Percentiles rank a stretch among this genome's conserved stretches.
Evolutionary conservation across 2,329 filamentous ascomycete genomes (phyloP).

Genomic region (Trichoderma sp.): DNA sequence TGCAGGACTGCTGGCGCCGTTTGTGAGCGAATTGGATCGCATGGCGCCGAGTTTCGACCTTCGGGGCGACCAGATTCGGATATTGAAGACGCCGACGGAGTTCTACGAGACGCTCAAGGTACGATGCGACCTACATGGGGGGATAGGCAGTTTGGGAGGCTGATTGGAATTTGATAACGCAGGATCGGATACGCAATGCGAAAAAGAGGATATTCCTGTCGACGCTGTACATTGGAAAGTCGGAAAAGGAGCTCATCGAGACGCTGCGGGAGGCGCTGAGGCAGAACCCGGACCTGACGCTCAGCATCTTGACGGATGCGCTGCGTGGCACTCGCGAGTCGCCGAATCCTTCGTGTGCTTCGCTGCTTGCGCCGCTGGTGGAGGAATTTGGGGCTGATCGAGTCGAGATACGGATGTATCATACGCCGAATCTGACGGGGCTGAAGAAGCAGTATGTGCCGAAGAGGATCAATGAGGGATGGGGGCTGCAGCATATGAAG

Average conservation of each 20-base stretch:
- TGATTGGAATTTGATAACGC: constrained; percentile 13
- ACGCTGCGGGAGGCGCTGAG: constrained; percentile 75
- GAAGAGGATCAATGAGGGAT: constrained; percentile 92
- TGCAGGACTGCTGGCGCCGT: constrained; percentile 51
- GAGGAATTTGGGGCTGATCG: constrained; percentile 79
- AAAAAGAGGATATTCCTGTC: constrained; percentile 83
- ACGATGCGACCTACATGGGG: neutral
- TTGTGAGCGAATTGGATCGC: constrained; percentile 75
- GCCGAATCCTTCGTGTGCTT: constrained; percentile 82
- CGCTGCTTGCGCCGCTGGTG: constrained; percentile 80
- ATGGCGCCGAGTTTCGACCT: constrained; percentile 91
- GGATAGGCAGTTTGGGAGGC: neutral
- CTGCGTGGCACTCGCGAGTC: constrained; percentile 89
- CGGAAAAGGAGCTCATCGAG: constrained; percentile 83
- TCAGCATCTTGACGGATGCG: constrained; percentile 90
- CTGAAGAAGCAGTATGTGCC: constrained; percentile 81
- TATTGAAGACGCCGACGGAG: constrained; percentile 78
- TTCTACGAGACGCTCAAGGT: constrained; percentile 94
- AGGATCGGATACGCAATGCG: constrained; percentile 81
- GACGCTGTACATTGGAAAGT: constrained; percentile 95
- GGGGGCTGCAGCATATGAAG: constrained; percentile 99
- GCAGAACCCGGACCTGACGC: constrained; percentile 71
- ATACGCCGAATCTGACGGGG: constrained; percentile 93
- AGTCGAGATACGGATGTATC: constrained; percentile 95
- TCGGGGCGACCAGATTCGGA: constrained; percentile 73